Conservation (phyloP, 192 early-diverging fungal genomes). For the Entomortierella lignicola region DNA sequence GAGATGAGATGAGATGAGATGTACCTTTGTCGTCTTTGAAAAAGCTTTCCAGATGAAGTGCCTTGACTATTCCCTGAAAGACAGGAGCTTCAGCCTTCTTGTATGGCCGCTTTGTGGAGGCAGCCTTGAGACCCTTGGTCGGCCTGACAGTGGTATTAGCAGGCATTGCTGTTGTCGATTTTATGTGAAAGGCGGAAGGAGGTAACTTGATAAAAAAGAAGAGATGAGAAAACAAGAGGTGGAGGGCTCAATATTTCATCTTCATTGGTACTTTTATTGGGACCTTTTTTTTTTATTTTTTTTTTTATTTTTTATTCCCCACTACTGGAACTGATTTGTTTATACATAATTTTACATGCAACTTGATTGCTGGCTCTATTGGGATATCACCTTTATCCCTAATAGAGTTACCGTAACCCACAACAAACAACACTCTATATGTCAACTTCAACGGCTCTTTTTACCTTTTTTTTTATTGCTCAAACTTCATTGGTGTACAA, state of each 20-base stretch:
- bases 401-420: not conserved
- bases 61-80: constrained; percentile 35
- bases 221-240: constrained; percentile 13
- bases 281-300: too few relatives aligned
- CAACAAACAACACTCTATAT: constrained; percentile 10
- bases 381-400: not conserved
- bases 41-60: constrained; percentile 10
- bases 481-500: too few relatives aligned
- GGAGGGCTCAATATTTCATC: too few relatives aligned
- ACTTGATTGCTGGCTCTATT: not conserved
- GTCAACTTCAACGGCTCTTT: too few relatives aligned
- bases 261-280: too few relatives aligned
- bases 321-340: not conserved
- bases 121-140: constrained; percentile 22
- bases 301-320: not conserved
- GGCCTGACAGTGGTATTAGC: constrained; percentile 12
- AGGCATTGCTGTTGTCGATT: constrained; percentile 11
- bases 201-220: not conserved
- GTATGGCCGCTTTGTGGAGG: constrained; percentile 24
- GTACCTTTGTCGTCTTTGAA: constrained; percentile 47
- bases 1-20: not conserved
- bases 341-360: too few relatives aligned
- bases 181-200: not conserved
- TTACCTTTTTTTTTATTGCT: too few relatives aligned
- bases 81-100: constrained; percentile 44